phyloP scores from a whole-genome alignment of 805 yeast genomes.

The Kuraishia molischiana region DNA sequence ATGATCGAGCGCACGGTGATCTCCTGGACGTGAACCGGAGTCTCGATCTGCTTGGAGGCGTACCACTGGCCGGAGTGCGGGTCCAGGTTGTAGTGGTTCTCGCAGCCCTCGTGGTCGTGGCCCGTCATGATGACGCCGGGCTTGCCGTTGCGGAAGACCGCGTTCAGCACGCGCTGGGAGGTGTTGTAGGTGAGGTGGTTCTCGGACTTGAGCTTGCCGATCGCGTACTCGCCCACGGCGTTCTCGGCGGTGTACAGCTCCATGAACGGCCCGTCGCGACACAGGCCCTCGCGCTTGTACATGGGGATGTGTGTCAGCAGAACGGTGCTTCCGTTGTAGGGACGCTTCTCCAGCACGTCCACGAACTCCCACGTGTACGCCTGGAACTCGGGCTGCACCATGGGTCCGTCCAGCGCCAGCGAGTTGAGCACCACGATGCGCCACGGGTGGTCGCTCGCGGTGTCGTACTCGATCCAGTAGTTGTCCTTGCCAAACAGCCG shows the following conservation, averaged over 20 bases:
- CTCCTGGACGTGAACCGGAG: slow-evolving; percentile 47
- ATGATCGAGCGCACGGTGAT: slow-evolving; percentile 86
- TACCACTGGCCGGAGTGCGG: slow-evolving; percentile 43
- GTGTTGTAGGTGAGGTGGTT: slow-evolving; percentile 70
- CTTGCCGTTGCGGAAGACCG: slow-evolving; percentile 55
- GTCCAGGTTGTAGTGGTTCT: slow-evolving; percentile 47
- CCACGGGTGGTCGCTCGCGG: slow-evolving; percentile 63
- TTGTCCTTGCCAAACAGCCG: slow-evolving; percentile 77
- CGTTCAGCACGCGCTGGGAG: slow-evolving; percentile 56
- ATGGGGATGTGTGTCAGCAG: slow-evolving; percentile 86
- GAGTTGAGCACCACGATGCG: slow-evolving; percentile 84
- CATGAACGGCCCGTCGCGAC: slow-evolving; percentile 79
- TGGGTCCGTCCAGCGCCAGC: slow-evolving; percentile 83
- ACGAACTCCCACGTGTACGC: slow-evolving; percentile 68
- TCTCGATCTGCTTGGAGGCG: slow-evolving; percentile 33
- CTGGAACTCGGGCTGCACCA: slow-evolving; percentile 61
- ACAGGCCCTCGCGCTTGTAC: slow-evolving; percentile 71
- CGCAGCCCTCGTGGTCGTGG: slow-evolving; percentile 95
- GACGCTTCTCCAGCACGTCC: slow-evolving; percentile 39
- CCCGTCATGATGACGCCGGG: slow-evolving; percentile 86
- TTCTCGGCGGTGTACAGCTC: slow-evolving; percentile 45
- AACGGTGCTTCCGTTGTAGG: slow-evolving; percentile 71
- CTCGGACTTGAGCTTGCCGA: slow-evolving; percentile 68
- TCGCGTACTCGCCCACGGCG: slow-evolving; percentile 55
- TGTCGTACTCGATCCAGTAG: slow-evolving; percentile 64